Conservation (phyloP, 2,329 filamentous ascomycete species). For the Pestalotiopsis sp. region DNA sequence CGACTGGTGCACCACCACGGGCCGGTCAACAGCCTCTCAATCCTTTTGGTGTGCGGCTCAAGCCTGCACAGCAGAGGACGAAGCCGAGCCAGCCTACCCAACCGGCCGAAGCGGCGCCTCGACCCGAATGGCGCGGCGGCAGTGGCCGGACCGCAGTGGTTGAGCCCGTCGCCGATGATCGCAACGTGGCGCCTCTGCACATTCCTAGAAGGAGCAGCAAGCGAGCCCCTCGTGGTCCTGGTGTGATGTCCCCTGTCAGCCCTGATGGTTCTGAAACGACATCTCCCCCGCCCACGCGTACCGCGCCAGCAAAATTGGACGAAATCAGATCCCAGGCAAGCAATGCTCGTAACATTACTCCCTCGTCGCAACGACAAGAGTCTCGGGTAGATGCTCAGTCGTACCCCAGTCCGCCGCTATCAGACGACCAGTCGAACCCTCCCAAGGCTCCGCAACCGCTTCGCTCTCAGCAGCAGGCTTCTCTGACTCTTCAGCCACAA, state of each 20-base stretch:
- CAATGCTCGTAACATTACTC: constrained; percentile 38
- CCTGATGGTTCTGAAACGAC: constrained; percentile 38
- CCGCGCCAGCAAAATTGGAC: constrained; percentile 13
- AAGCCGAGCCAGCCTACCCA: constrained; percentile 2
- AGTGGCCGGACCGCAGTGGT: constrained; percentile 70
- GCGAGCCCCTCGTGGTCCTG: constrained; percentile 31
- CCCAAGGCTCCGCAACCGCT: constrained; percentile 13
- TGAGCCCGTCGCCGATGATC: constrained; percentile 64
- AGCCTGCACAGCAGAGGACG: constrained; percentile 32
- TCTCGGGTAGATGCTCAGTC: constrained; percentile 13
- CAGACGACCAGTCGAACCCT: constrained; percentile 29
- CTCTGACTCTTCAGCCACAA: constrained; percentile 18
- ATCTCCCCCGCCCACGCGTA: constrained; percentile 17
- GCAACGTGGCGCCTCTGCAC: constrained; percentile 56
- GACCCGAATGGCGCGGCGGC: constrained; percentile 72
- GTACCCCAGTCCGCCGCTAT: constrained; percentile 42
- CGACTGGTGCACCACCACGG: constrained; percentile 26
- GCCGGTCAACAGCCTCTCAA: constrained; percentile 16
- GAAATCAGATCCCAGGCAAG: constrained; percentile 21
- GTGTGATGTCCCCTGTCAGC: constrained; percentile 33
- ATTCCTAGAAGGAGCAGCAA: constrained; percentile 56
- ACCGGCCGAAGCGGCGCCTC: constrained; percentile 16
- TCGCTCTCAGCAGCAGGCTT: constrained; percentile 10
- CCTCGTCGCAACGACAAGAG: constrained; percentile 27
- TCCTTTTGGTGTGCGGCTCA: constrained; percentile 45